Evolutionary conservation across 176 grass and related monocot genomes (phyloP), one percentile per base, ranked within the genome.

Genomic region (Triticum timopheevii): DNA sequence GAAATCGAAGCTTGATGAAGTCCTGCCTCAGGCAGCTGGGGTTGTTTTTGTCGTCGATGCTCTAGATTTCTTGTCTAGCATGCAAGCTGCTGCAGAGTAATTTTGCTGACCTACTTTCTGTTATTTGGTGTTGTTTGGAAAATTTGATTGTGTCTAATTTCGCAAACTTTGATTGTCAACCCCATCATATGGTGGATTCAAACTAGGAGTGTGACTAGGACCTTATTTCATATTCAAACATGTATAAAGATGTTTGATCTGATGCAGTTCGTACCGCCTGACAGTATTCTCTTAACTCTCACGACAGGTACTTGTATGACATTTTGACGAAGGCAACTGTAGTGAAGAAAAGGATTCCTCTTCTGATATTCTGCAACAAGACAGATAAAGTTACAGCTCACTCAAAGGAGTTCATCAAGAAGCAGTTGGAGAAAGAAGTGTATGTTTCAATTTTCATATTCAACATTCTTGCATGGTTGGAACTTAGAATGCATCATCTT

Each of bases 341-440:
- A 85, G 93, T 91, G 79, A 96, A 93, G 87, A 93, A 90, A 84
- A 92, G 44, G 89, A 63, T 91, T 47, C 93, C 93, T 77, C 59
- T 98, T 62, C 76, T 98, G 84, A 91, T 98, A 88, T 82, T 98
- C 63, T 98, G 93, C 87, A 98, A 98, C 80, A 98, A 96, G 90
- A 92, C 91, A 72, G 92, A 98, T 89, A 98, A 96, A 88, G 93
- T 98, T 91, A 98, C 92, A 77, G 96, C 96, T 84, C 96, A 98
- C 84, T 92, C 93, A 4, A 96, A 96, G 88, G 96, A 98, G 82
- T 98, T 98, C 80, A 98, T 98, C 74, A 95, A 76, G 88, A 98
- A 98, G 79, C 96, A 98, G 65, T 78, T 98, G 77, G 96, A 98
- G 84, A 96, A 98, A 72, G 96, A 98, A 94, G 88, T 98, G 93